Conservation (phyloP, 805 yeast species). For the Teunomyces gatunensis region DNA sequence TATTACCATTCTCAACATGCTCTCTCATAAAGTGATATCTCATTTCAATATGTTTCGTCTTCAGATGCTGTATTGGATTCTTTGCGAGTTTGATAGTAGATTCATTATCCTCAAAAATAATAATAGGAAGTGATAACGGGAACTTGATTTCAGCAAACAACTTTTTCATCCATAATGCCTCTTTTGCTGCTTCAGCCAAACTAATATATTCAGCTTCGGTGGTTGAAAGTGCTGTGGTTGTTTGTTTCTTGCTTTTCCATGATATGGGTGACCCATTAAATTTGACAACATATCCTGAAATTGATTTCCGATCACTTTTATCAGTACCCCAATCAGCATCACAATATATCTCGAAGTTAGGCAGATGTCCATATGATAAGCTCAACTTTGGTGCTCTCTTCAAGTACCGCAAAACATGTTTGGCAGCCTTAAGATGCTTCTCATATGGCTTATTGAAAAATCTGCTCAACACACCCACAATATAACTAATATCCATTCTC, state of each 20-base stretch:
- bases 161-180: slow-evolving; percentile 7
- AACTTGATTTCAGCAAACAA: neutral
- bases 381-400: slow-evolving; percentile 9
- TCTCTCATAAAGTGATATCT: no score
- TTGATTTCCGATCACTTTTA: slow-evolving; percentile 6
- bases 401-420: slow-evolving; percentile 7
- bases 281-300: neutral
- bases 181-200: slow-evolving; percentile 8
- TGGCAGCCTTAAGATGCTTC: neutral
- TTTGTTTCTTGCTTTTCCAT: slow-evolving; percentile 15
- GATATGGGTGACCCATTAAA: slow-evolving; percentile 11
- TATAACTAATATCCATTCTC: no score
- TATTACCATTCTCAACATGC: no score
- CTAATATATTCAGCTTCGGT: slow-evolving; percentile 15
- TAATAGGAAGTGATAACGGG: neutral
- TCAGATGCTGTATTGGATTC: neutral
- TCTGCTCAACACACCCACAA: neutral
- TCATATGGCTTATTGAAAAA: neutral
- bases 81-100: neutral
- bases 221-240: slow-evolving; percentile 10
- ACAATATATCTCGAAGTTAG: slow-evolving; percentile 6
- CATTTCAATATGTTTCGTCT: no score
- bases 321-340: slow-evolving; percentile 12
- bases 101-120: neutral
- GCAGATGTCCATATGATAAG: neutral